Evolutionary conservation across 108 stramenopile genomes (phyloP), one percentile per base, ranked within the genome.

Genomic region (Nitzschia sp.): DNA sequence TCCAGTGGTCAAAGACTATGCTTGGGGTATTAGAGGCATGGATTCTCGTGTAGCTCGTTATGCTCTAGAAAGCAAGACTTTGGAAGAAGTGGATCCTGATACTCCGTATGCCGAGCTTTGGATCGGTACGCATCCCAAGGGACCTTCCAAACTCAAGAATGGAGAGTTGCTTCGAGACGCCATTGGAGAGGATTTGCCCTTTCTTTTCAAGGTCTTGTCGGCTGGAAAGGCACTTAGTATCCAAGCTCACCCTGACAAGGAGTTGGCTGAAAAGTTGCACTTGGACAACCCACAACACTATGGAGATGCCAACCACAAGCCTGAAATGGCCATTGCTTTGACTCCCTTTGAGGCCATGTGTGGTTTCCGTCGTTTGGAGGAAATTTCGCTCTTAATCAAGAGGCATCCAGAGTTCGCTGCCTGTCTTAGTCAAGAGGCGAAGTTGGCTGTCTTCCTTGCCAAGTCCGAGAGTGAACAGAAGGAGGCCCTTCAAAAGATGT

Each of bases 261-360:
- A 77, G 15, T 71, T 79, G 6, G 99, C 99, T 24, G 78, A 85
- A 46, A 57, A 75, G n/a, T 76, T 99, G 21, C 85, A 97, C 63
- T 63, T 69, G 19, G 80, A 84, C 11, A 69, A 86, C 52, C 99
- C 99, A 20, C 53, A 83, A 12, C 68, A 82, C 10, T 99, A 99
- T 78, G 91, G 90, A 50, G 97, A 98, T 70, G 76, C 87, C 41
- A 98, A 98, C 77, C 99, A 99, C 86, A 99, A 99, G 70, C 99
- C 99, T 0, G 99, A 99, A 81, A 95, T 99, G 95, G 98, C 97
- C 53, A 93, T 97, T 61, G 97, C 98, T 2, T 66, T 99, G 44
- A 96, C 94, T n/a, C 78, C 78, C 56, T 97, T 99, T 61, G 93
- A 96, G 72, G 97, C 92, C 52, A 91, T 98, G 92, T 92, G 92